Base-by-base conservation (phyloP, 805 yeast genomes). In the Metschnikowia continentalis region DNA sequence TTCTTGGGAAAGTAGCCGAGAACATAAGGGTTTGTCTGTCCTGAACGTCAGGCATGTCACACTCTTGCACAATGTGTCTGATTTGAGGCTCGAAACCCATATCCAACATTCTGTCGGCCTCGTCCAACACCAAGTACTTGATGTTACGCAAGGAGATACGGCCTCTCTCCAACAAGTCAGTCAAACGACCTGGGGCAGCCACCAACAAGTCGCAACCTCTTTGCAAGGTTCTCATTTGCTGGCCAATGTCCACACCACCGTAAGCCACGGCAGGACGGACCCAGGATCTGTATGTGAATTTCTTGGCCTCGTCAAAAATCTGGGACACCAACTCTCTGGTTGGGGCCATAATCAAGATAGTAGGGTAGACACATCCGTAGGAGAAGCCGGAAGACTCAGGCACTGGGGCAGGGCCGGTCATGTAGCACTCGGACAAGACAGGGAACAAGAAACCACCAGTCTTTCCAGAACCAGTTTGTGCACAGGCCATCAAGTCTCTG, bases 51-150 rank as follows among this genome's bases (percentile, higher is more conserved):
- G 99, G 97, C 99, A 94, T 94, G 71, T 90, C 98, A 79, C 95
- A 91, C 60, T 88, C 96, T 74, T 92, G 95, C 56, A 94, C 99
- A 67, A 94, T 92, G 71, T 90, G 88, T 82, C 99, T 89, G 69
- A 94, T 94, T 81, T 94, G 99, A 59, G 97, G 97, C 79, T 94
- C 99, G 78, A 94, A 94, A 82, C 99, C 99, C 98, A 94, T 94
- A 83, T 94, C 99, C 77, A 94, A 84, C 99, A 94, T 94, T 80
- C 99, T 89, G 77, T 94, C 99, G 67, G 99, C 99, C 81, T 92
- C 99, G 75, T 92, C 99, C 61, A 94, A 81, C 48, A 94, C 97
- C 70, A 94, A 82, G 74, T 89, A 94, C 72, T 88, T 90, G 74
- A 92, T 90, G 74, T 88, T 90, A 59, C 82, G 79, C 67, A 94